Base-by-base conservation (phyloP, 768 basidiomycete species). In the Amanita pseudoporphyria region DNA sequence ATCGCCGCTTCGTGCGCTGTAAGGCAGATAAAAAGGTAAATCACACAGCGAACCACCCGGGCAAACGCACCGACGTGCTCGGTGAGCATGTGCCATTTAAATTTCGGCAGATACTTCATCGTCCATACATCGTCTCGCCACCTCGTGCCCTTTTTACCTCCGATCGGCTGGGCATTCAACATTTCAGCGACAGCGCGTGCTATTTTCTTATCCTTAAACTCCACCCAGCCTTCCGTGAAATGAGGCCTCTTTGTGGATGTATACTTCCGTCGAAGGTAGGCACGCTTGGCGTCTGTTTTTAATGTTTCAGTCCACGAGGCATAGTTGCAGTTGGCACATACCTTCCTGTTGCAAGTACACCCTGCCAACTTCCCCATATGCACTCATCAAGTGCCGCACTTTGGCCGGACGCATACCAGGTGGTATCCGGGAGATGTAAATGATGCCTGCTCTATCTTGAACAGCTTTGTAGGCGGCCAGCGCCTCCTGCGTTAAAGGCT, bases 61-160 rank as follows among this genome's bases (percentile, higher is more conserved):
- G 26, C 28, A 39, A 33, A 76, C 93, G 64, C 62, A 95, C 95
- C 92, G 57, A 99, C 84, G 76, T 97, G 95, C 66, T 98, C 96
- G 5, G 91, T 94, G 52, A 99, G 71, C 95, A 96, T 96, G 66
- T 87, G 82, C 96, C 96, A 99, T 60, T 94, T 96, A 74, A 98
- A 99, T 60, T 82, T 87, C 7, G 94, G 94, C 51, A 99, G 70
- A 64, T 99, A 99, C 62, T 95, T 95, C 92, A 98, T 95, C 50
- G 96, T 97, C 96, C 96, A 99, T 6, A 99, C 82, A 56, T 99
- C 96, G 61, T 98, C 95, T 62, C 90, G 74, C 89, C 91, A 97
- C 51, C 90, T 73, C 2, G 81, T 76, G 5, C 86, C 84, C 63
- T 91, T 92, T 71, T 91, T 94, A 2, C 91, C 92, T 24, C 95